These are phyloP conservation scores for Saccharomyces paradoxus DNA, from an alignment of 805 yeast species.

Conservation along the genomic window DNA sequence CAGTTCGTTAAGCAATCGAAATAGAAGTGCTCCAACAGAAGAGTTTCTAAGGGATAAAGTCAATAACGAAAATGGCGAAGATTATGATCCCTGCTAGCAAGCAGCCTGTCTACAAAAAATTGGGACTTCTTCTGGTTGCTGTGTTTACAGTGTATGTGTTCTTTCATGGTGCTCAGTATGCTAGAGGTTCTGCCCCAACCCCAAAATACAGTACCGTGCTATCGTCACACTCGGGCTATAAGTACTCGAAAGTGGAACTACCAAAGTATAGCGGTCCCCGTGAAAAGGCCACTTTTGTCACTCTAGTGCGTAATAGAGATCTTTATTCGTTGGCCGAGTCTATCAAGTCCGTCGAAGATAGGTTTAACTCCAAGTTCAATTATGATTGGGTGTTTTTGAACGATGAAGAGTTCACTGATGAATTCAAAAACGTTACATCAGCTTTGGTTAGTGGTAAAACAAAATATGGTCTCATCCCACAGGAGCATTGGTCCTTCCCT, in stretches of 20 bases:
- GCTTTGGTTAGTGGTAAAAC: slow-evolving; percentile 69
- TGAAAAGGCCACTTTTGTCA: slow-evolving; percentile 71
- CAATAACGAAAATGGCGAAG: slow-evolving; percentile 7
- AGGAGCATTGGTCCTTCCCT: slow-evolving; percentile 83
- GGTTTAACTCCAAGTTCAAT: slow-evolving; percentile 71
- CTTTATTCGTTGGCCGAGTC: slow-evolving; percentile 53
- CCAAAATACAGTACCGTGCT: background rate
- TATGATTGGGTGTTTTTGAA: slow-evolving; percentile 96
- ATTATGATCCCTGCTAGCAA: slow-evolving; percentile 10
- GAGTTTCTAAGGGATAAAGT: background rate
- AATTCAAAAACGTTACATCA: slow-evolving; percentile 61
- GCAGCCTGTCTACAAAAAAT: slow-evolving; percentile 8
- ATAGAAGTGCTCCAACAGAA: background rate
- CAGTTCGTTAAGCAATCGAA: background rate
- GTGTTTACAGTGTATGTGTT: slow-evolving; percentile 12
- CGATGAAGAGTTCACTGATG: slow-evolving; percentile 76
- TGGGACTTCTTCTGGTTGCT: slow-evolving; percentile 13
- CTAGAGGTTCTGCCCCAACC: background rate
- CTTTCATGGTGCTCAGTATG: slow-evolving; percentile 8
- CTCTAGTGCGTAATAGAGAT: slow-evolving; percentile 73
- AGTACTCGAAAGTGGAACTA: slow-evolving; percentile 9
- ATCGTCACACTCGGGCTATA: slow-evolving; percentile 4
- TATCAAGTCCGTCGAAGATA: slow-evolving; percentile 74
- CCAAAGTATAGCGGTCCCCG: slow-evolving; percentile 15
- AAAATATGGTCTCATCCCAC: slow-evolving; percentile 72